Evolutionary conservation across 2,329 filamentous ascomycete genomes (phyloP).

Genomic region (Aspergillus sojae): DNA sequence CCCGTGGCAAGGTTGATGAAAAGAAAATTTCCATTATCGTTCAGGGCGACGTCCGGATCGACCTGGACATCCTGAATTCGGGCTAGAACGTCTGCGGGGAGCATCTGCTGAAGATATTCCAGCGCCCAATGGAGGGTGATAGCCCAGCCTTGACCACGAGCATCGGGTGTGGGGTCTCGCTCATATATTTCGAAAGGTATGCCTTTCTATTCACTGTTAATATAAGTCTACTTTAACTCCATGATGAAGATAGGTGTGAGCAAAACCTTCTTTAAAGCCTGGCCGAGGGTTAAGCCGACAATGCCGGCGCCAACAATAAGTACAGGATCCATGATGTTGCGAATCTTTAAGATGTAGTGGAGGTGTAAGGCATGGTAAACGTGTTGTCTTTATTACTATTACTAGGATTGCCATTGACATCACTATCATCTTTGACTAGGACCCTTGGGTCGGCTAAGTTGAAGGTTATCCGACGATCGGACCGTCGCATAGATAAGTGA

Average conservation of each 20-base stretch:
- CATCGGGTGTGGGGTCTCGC: conserved; percentile 28
- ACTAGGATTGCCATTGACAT: background rate
- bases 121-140: conserved; percentile 31
- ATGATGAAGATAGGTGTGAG: background rate
- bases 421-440: background rate
- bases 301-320: conserved; percentile 32
- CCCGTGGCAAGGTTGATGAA: conserved; percentile 34
- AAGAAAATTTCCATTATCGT: conserved; percentile 30
- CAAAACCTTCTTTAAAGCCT: conserved; percentile 24
- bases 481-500: conserved; percentile 31
- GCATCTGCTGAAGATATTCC: conserved; percentile 24
- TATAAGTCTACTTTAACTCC: background rate
- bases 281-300: conserved; percentile 28
- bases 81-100: conserved; percentile 19
- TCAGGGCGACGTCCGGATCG: conserved; percentile 24
- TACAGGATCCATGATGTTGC: conserved; percentile 23
- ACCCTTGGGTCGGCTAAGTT: background rate
- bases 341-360: background rate
- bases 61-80: conserved; percentile 26
- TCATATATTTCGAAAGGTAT: conserved; percentile 37
- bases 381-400: background rate
- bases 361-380: background rate
- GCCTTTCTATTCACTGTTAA: conserved; percentile 18
- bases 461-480: conserved; percentile 5
- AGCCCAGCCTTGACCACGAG: conserved; percentile 31